phyloP scores from a whole-genome alignment of 352 stramenopile genomes.

The Pythium utonaiense region DNA sequence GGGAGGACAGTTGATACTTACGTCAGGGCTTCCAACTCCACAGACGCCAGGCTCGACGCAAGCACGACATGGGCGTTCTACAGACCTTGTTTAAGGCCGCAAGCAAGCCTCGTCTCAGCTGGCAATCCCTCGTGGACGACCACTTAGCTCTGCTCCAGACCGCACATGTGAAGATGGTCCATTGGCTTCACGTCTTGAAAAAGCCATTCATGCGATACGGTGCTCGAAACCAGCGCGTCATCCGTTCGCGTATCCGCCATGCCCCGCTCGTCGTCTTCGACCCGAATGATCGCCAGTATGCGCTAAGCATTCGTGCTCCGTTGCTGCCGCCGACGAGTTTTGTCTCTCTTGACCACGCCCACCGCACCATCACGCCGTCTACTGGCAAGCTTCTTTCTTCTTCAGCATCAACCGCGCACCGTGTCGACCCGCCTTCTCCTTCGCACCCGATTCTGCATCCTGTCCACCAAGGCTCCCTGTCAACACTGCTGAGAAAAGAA shows the following conservation, averaged over 20 bases:
- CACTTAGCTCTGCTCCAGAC: constrained; percentile 16
- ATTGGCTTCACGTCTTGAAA: constrained; percentile 21
- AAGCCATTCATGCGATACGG: constrained; percentile 10
- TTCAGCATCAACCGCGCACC: background rate
- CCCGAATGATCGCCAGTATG: constrained; percentile 17
- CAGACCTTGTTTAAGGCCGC: constrained; percentile 20
- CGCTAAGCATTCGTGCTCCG: constrained; percentile 12
- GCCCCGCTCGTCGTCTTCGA: constrained; percentile 22
- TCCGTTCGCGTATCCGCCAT: constrained; percentile 24
- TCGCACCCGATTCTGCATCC: constrained; percentile 5
- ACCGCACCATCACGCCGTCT: background rate
- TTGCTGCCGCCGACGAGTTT: constrained; percentile 13
- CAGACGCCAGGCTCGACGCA: constrained; percentile 14
- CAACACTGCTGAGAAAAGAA: constrained; percentile 18
- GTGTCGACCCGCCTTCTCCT: background rate
- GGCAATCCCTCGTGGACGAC: constrained; percentile 21
- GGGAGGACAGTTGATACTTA: background rate
- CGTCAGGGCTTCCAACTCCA: background rate
- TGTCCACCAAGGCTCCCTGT: constrained; percentile 19
- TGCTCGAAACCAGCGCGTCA: constrained; percentile 8
- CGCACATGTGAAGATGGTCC: constrained; percentile 3
- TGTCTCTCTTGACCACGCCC: background rate
- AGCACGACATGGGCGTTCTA: constrained; percentile 19
- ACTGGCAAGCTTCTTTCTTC: background rate
- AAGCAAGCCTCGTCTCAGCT: constrained; percentile 15